These are phyloP conservation scores for Epichloe elymi DNA, from an alignment of 2,329 filamentous ascomycete genomes.

Conservation along the genomic window DNA sequence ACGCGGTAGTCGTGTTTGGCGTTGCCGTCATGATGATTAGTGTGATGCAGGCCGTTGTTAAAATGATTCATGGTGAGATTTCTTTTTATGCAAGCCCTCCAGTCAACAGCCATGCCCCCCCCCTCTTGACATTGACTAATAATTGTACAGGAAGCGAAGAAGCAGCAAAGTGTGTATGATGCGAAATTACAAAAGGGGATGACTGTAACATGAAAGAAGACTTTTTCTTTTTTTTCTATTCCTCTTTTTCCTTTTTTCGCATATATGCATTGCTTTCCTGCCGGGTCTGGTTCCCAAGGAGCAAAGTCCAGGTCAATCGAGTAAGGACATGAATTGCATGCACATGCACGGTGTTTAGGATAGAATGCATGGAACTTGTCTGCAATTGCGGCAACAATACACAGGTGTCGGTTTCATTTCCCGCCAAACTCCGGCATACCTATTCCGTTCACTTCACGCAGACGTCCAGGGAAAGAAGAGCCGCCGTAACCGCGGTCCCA, in stretches of 20 bases:
- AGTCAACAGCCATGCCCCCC: no score
- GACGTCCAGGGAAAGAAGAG: no score
- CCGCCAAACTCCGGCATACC: no score
- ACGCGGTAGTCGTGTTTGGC: conserved; percentile 66
- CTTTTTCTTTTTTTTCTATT: no score
- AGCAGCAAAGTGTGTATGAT: conserved; percentile 6
- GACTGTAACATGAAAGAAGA: no score
- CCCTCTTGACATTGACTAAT: not conserved
- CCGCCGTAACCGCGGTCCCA: no score
- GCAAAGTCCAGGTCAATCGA: no score
- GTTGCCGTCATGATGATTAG: conserved; percentile 69
- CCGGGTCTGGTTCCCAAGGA: not conserved
- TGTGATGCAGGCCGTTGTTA: conserved; percentile 56
- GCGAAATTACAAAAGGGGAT: no score
- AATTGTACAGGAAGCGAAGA: conserved; percentile 6
- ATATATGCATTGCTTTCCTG: not conserved
- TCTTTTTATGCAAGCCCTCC: not conserved
- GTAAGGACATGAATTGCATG: no score
- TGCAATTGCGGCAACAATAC: no score
- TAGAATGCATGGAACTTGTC: not conserved
- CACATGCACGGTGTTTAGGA: not conserved
- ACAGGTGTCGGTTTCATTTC: no score
- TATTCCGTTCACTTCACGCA: no score
- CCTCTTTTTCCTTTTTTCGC: not conserved
- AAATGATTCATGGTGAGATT: conserved; percentile 37